Evolutionary conservation across 2,329 filamentous ascomycete species (phyloP), one percentile per base, ranked within the genome.

Genomic region (Colletotrichum sp.): DNA sequence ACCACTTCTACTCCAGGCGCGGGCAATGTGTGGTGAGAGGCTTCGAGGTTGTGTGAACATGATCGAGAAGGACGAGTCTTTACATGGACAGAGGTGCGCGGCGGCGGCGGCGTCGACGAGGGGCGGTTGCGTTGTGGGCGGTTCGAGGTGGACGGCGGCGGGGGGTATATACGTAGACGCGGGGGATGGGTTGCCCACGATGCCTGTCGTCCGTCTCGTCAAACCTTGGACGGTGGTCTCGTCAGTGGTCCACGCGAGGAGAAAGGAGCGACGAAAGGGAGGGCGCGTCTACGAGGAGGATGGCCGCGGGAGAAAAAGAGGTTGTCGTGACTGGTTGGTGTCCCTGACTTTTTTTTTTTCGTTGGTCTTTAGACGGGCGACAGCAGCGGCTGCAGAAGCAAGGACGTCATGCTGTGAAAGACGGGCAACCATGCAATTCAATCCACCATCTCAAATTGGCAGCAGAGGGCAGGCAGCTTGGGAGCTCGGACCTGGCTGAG

Each of bases 21-120:
- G 78, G 82, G 80, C 82, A 78, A 78, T 83, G 79, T 83, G 81
- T 84, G 81, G 80, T 82, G 82, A 78, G 80, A 80, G 79, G 79
- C 78, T 81, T 78, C 80, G 79, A 78, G 81, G 80, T 82, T 83
- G 82, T 81, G 83, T 82, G 82, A 85, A 86, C 85, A 87, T 87
- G 85, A 84, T 87, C 84, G 81, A 80, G 80, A 77, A 62, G 78
- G 80, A 75, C 75, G 67, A 75, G 74, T 75, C 75, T 75, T 83
- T 77, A 84, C 83, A 83, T 84, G 80, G 44, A 59, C 63, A 34
- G 57, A 52, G 57, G 36, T 66, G 68, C 63, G 57, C 64, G 32
- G 64, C 71, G 57, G 71, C 71, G 55, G 64, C 26, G 64, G 57
- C 64, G 57, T 64, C 59, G 57, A 52, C 26, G 8, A 16, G 48